Percentiles rank a stretch among this genome's conserved stretches.
These are phyloP conservation scores for Stereum hirsutum DNA, from an alignment of 1,284 basidiomycete genomes.

Conservation along the genomic window DNA sequence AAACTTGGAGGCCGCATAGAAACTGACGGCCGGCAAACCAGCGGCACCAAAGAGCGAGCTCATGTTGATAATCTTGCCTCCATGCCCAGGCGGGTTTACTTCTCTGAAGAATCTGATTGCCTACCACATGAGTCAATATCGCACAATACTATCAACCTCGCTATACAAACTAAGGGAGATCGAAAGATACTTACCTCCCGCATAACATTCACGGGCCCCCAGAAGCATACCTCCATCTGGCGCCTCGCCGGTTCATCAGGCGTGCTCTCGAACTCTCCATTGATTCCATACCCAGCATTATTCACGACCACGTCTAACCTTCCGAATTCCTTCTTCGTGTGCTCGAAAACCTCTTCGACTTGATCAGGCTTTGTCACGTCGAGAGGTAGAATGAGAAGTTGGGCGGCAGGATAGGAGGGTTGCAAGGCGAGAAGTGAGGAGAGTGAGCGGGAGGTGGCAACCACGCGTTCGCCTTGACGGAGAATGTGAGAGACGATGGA, in stretches of 20 bases:
- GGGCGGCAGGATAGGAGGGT: neutral
- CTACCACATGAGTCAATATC: conserved; percentile 6
- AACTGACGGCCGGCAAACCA: conserved; percentile 20
- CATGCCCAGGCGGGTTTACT: conserved; percentile 17
- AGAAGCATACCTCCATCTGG: conserved; percentile 18
- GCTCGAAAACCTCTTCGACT: neutral
- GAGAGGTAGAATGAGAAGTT: neutral
- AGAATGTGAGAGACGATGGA: neutral
- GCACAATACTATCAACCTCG: neutral
- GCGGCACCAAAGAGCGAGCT: conserved; percentile 22
- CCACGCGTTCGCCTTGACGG: neutral
- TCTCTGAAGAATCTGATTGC: conserved; percentile 21
- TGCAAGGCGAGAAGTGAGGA: neutral
- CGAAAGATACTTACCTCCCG: conserved; percentile 10
- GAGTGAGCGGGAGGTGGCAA: neutral
- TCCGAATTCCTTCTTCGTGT: neutral
- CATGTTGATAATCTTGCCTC: conserved; percentile 24
- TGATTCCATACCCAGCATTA: neutral
- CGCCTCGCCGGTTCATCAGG: conserved; percentile 13
- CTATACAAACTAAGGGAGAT: neutral
- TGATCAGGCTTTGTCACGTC: neutral
- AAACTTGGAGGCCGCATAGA: conserved; percentile 25
- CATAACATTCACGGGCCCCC: conserved; percentile 16
- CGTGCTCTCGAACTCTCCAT: conserved; percentile 12
- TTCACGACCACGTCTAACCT: conserved; percentile 1